Evolutionary conservation across 208 protist genomes (phyloP).

Genomic region (Leishmania guyanensis): DNA sequence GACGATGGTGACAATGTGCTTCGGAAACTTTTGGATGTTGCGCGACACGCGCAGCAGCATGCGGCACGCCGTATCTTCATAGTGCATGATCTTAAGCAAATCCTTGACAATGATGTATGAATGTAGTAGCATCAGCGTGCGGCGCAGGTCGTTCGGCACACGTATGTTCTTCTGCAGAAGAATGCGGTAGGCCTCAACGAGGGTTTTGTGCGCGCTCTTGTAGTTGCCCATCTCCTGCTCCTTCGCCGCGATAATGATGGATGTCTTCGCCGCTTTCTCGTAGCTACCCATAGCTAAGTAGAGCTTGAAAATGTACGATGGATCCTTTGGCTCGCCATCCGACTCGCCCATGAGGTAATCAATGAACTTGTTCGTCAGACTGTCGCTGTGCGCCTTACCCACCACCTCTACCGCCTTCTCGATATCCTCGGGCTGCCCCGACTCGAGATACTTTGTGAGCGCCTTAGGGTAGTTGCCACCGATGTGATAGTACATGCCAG

Average conservation of each 20-base stretch:
- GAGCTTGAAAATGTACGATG: conserved; percentile 97
- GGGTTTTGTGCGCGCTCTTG: conserved; percentile 91
- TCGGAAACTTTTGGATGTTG: conserved; percentile 95
- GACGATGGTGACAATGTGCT: conserved; percentile 95
- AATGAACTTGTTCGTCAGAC: conserved; percentile 94
- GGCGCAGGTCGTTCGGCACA: conserved; percentile 90
- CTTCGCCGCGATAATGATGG: conserved; percentile 95
- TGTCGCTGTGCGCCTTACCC: conserved; percentile 91
- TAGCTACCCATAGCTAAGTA: conserved; percentile 97
- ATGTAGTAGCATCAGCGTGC: conserved; percentile 95
- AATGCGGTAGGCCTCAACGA: conserved; percentile 94
- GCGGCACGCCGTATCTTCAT: conserved; percentile 91
- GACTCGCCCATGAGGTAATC: conserved; percentile 96
- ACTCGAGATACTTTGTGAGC: conserved; percentile 91
- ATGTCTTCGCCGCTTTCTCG: conserved; percentile 95
- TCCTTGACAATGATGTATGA: conserved; percentile 97
- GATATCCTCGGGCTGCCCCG: conserved; percentile 85
- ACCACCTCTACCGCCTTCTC: conserved; percentile 95
- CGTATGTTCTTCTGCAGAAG: conserved; percentile 86
- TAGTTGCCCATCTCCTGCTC: conserved; percentile 96
- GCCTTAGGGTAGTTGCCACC: conserved; percentile 89
- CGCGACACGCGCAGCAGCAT: conserved; percentile 96
- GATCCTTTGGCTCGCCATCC: conserved; percentile 96
- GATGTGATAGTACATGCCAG: conserved; percentile 93
- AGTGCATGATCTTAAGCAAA: conserved; percentile 87